A percentile compares a stretch with the other conserved stretches of the same genome.
phyloP scores from a whole-genome alignment of 345 rosid species.

The Abelmoschus esculentus region DNA sequence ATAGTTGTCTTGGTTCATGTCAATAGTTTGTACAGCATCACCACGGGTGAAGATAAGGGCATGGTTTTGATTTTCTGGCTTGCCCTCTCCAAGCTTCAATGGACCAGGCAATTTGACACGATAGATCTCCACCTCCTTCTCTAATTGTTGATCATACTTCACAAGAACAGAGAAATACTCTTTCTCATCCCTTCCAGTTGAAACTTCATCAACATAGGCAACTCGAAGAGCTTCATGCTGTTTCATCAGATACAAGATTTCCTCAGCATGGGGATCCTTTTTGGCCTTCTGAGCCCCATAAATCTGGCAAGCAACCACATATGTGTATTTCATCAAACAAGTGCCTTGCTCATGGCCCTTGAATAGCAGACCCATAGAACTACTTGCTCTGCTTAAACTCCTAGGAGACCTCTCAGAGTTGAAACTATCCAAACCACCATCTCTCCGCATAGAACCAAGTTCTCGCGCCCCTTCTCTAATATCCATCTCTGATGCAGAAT shows the following conservation, averaged over 20 bases:
- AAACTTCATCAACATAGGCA: conserved; percentile 87
- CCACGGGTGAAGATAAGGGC: conserved; percentile 94
- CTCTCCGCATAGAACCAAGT: conserved; percentile 66
- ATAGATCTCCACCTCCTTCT: conserved; percentile 85
- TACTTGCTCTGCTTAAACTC: conserved; percentile 57
- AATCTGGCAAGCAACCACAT: conserved; percentile 93
- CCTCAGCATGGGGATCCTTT: conserved; percentile 82
- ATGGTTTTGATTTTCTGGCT: conserved; percentile 98
- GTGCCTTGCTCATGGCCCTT: conserved; percentile 90
- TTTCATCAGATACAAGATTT: conserved; percentile 71
- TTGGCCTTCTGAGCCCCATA: conserved; percentile 88
- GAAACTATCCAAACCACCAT: conserved; percentile 30
- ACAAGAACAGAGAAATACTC: conserved; percentile 93
- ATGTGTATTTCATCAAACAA: conserved; percentile 84
- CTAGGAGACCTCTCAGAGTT: conserved; percentile 38
- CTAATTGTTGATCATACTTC: conserved; percentile 69
- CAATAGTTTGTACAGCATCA: conserved; percentile 97
- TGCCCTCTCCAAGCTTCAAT: conserved; percentile 96
- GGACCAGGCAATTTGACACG: conserved; percentile 94
- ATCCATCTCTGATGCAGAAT: conserved; percentile 95
- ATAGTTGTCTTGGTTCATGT: conserved; percentile 98
- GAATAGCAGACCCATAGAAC: conserved; percentile 48
- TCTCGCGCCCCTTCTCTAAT: conserved; percentile 67
- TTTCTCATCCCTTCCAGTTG: conserved; percentile 33
- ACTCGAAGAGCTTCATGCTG: conserved; percentile 88